Evolutionary conservation across 371 early-diverging fungal genomes (phyloP), one percentile per base, ranked within the genome.

Genomic region (Mucor saturninus): DNA sequence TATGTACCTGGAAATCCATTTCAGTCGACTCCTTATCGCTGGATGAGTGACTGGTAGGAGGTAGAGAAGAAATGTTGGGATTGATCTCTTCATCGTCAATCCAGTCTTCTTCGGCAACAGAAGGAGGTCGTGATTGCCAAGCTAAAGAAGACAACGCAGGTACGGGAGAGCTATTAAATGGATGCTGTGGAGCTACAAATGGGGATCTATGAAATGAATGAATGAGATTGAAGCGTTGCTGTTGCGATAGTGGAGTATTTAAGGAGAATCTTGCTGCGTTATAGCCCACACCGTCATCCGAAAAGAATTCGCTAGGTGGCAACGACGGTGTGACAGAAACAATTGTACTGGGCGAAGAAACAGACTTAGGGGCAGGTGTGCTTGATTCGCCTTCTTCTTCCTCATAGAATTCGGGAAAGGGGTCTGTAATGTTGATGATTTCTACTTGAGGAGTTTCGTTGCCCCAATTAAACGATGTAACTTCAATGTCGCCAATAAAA

Each of bases 351-450:
- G 56, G 4, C 21, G 55, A 30, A 5, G 58, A 26, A 6, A 6
- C 31, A 28, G 9, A 10, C 0, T 50, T 50, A 6, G 50, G 10
- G 1, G 46, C 21, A 5, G 46, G 46, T 21, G n/a, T 46, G 8
- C 5, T 21, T 21, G n/a, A 8, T 40, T 43, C 42, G 54, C 65
- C 64, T n/a, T 71, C 76, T 1, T 66, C 71, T 35, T 72, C 72
- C 26, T 71, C 0, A 71, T 98, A 98, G 73, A 96, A 96, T 72
- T 96, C 97, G 6, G 93, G 88, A 40, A 91, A 86, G 0, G 97
- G 96, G 59, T 94, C 95, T 15, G 90, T 89, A 21, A 98, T 84
- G 56, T 95, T 90, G 7, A 79, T 79, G 15, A 96, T 89, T 52
- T 90, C 89, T n/a, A 96, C 70, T 26, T 84, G 75, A 0, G 97